Conservation (phyloP, 148 eudicot species). For the Cornus suecica region DNA sequence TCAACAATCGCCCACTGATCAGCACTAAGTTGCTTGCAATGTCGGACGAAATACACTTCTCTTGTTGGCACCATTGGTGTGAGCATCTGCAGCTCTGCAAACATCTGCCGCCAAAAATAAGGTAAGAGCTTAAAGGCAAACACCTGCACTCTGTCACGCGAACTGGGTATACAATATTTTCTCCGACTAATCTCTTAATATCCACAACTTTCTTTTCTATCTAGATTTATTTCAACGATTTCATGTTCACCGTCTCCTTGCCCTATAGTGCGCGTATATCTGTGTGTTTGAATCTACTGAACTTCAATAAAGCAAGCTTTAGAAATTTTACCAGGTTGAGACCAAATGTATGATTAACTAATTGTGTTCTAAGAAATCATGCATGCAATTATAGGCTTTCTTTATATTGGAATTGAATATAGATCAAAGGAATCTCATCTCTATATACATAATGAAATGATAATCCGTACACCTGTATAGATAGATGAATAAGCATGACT, state of each 20-base stretch:
- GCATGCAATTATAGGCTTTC: background rate
- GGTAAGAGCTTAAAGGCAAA: background rate
- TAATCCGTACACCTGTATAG: too few species aligned
- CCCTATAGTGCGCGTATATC: background rate
- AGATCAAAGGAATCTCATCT: too few species aligned
- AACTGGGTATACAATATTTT: too few species aligned
- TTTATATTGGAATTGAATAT: too few species aligned
- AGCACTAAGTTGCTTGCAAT: constrained; percentile 68
- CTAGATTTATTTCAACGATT: too few species aligned
- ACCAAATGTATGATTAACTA: background rate
- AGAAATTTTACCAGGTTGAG: background rate
- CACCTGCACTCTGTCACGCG: background rate
- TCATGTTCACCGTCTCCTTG: background rate
- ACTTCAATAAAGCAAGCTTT: background rate
- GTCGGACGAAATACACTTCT: constrained; percentile 86
- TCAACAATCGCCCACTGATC: constrained; percentile 94
- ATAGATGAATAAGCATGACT: too few species aligned
- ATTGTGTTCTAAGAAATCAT: background rate
- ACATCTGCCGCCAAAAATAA: constrained; percentile 56
- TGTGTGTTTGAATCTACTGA: background rate
- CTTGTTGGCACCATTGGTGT: constrained; percentile 87
- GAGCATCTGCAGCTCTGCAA: constrained; percentile 93
- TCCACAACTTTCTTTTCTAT: too few species aligned
- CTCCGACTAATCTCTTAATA: too few species aligned
- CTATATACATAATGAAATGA: too few species aligned